Base-by-base conservation (phyloP, 345 rosid species). In the Chamaenerion angustifolium region DNA sequence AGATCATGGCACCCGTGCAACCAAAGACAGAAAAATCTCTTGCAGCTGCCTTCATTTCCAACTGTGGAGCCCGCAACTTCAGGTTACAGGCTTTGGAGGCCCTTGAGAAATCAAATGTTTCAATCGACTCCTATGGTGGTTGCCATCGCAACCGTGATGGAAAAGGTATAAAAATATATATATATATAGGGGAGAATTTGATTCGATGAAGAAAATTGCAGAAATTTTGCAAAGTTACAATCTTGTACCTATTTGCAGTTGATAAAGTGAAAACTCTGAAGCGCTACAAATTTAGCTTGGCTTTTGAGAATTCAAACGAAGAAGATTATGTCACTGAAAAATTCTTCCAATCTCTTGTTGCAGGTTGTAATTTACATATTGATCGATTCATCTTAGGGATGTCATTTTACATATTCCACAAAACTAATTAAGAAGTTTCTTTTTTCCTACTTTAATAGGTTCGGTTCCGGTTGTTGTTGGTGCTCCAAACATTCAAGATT, bases 241-340 rank as follows among this genome's bases (percentile, higher is more conserved):
- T 21, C 4, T 21, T 21, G 25, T 21, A 2, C 2, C 25, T 21
- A 21, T 21, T 4, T 64, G 68, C 81, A 87, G 98, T 83, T 67
- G 77, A 83, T 68, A 92, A 92, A 71, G 85, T 87, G 18, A 82
- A 78, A 74, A 60, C 98, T 53, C 76, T 92, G 70, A 87, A 75
- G 67, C 83, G 37, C 50, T 92, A 92, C 65, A 87, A 76, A 62
- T 92, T 92, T 64, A 92, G 98, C 71, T 68, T 92, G 68, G 95
- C 98, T 61, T 87, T 83, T 65, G 98, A 87, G 76, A 92, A 92
- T 54, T 86, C 98, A 27, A 92, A 87, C 40, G 98, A 92, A 72
- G 98, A 92, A 74, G 96, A 92, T 73, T 92, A 92, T 57, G 95
- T 92, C 48, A 92, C 96, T 0, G 98, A 92, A 67, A 87, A 87